Percentiles rank a stretch among this genome's conserved stretches.
Evolutionary conservation across 345 rosid genomes (phyloP).

Genomic region (Balakata baccata): DNA sequence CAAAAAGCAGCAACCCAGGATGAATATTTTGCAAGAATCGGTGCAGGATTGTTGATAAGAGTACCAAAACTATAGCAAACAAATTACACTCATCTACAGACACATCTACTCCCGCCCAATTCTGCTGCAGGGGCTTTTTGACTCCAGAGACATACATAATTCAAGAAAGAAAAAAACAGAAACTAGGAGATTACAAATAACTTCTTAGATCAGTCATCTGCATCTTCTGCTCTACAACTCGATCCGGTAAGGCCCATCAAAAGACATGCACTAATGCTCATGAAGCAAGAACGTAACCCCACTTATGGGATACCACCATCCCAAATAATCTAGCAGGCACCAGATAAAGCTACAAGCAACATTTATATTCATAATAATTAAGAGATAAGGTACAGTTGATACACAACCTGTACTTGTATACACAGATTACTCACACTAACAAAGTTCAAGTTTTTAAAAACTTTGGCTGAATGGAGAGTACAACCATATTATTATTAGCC

Average conservation of each 20-base stretch:
- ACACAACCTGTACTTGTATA: neutral
- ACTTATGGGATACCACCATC: slow-evolving; percentile 14
- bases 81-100: slow-evolving; percentile 54
- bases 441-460: neutral
- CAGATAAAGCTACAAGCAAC: slow-evolving; percentile 21
- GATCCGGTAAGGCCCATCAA: slow-evolving; percentile 31
- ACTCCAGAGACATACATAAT: slow-evolving; percentile 41
- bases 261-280: slow-evolving; percentile 33
- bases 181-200: slow-evolving; percentile 20
- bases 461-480: neutral
- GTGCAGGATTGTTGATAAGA: slow-evolving; percentile 67
- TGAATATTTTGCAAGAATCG: slow-evolving; percentile 66
- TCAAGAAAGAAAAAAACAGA: slow-evolving; percentile 33
- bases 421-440: neutral
- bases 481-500: neutral
- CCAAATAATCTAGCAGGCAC: slow-evolving; percentile 29
- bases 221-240: slow-evolving; percentile 32
- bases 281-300: slow-evolving; percentile 28
- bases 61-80: slow-evolving; percentile 52
- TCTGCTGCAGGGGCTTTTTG: slow-evolving; percentile 52
- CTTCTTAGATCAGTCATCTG: slow-evolving; percentile 30
- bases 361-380: slow-evolving; percentile 3
- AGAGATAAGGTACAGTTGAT: neutral
- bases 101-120: slow-evolving; percentile 51
- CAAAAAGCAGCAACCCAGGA: slow-evolving; percentile 53